Conservation (phyloP, 495 filamentous ascomycete genomes). For the Podospora tetraspora region DNA sequence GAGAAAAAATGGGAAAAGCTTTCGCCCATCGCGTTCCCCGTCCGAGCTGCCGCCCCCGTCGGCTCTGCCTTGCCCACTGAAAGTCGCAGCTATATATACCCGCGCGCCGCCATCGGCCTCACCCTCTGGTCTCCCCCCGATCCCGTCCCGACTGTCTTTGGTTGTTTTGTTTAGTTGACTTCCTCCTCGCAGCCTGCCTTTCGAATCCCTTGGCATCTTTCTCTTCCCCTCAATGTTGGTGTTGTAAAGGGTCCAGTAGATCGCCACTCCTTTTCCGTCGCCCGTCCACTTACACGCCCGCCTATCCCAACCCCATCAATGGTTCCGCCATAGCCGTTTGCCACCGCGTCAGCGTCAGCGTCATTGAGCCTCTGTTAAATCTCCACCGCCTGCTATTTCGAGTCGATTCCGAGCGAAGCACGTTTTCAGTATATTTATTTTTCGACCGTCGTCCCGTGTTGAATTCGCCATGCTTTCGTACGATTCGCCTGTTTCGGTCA, state of each 20-base stretch:
- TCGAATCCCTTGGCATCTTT: constrained; percentile 2
- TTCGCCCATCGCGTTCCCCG: constrained; percentile 31
- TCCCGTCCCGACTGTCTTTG: constrained; percentile 1
- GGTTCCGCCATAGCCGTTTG: background rate
- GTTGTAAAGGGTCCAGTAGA: constrained; percentile 8
- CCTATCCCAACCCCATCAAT: background rate
- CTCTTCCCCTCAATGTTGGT: constrained; percentile 9
- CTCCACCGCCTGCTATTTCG: background rate
- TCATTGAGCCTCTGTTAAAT: background rate
- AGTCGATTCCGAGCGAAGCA: background rate
- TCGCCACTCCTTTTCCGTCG: background rate
- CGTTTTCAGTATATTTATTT: background rate
- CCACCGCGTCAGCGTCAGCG: background rate
- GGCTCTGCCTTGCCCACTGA: constrained; percentile 2
- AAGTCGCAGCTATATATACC: constrained; percentile 23
- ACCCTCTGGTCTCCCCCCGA: constrained; percentile 9
- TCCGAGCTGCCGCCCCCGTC: constrained; percentile 10
- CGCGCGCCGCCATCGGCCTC: constrained; percentile 22
- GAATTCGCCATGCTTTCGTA: constrained; percentile 38
- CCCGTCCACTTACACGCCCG: background rate
- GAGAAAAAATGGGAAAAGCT: constrained; percentile 20
- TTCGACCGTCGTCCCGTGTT: background rate
- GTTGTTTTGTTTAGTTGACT: constrained; percentile 19
- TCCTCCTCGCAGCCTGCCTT: background rate
- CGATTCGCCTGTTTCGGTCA: constrained; percentile 36